Base-by-base conservation (phyloP, 2,329 filamentous ascomycete species). In the Exophiala calicioides region DNA sequence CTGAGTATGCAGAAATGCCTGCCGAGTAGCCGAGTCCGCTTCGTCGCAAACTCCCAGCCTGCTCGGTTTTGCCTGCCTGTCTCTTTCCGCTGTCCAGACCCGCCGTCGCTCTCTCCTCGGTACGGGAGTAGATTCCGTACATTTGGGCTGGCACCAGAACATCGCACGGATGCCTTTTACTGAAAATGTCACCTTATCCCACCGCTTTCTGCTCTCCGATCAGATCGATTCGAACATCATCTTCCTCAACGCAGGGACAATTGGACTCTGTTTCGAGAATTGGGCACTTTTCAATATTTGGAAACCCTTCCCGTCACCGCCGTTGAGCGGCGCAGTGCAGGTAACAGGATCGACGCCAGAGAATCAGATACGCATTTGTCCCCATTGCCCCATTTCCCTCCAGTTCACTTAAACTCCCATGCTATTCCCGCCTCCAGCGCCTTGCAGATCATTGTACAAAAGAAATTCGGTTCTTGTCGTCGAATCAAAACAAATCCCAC, bases 401-500 rank as follows among this genome's bases (percentile, higher is more conserved):
- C n/a, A n/a, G n/a, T n/a, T 20, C 36, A 41, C 29, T 13, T 16
- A 19, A 43, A 40, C 43, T 19, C 44, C 44, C 12, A 23, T 44
- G 24, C 26, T 33, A 20, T 36, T 47, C 39, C 44, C 39, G 36
- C 52, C 54, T 38, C 52, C 54, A 57, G 48, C 54, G 54, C 54
- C 53, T 35, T 54, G 51, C 53, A 54, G 39, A 40, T 50, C 35
- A 40, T 50, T 45, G 37, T 37, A 52, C 48, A 57, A 50, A 55
- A 51, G 47, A 44, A 53, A 52, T 46, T 45, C 37, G 40, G 41
- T 32, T 37, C 45, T 33, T 24, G 37, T 42, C 31, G 36, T 44
- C 36, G 29, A 23, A 55, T 38, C 41, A 52, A 49, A 49, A 44
- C 38, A 37, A 47, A 52, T 23, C 40, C 23, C 38, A 33, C 20